Percentiles rank a stretch among this genome's conserved stretches.
Conservation (phyloP, 345 rosid species). For the Eutrema japonicum region DNA sequence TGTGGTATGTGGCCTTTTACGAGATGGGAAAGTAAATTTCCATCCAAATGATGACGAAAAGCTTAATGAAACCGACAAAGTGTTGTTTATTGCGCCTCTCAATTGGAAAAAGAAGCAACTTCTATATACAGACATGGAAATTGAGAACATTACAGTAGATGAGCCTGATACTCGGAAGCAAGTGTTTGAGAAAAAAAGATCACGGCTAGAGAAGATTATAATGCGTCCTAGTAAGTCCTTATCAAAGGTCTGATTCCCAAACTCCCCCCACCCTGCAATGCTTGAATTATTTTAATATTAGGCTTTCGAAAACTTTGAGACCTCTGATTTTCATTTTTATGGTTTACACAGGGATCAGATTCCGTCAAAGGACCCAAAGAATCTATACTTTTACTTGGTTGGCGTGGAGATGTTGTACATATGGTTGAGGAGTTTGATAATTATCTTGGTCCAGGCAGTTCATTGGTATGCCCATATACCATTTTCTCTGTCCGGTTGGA, state of each 20-base stretch:
- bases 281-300: background rate
- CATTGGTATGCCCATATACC: conserved; percentile 57
- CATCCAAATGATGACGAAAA: conserved; percentile 86
- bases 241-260: conserved; percentile 67
- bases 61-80: conserved; percentile 73
- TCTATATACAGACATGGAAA: conserved; percentile 49
- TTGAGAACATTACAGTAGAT: conserved; percentile 42
- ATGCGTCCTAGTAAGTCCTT: conserved; percentile 55
- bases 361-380: conserved; percentile 75
- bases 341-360: conserved; percentile 64
- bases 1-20: conserved; percentile 86
- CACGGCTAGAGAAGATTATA: conserved; percentile 57
- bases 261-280: background rate
- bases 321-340: conserved; percentile 30
- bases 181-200: conserved; percentile 54
- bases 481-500: conserved; percentile 5
- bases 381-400: conserved; percentile 84
- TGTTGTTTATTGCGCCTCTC: conserved; percentile 84
- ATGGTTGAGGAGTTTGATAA: conserved; percentile 94
- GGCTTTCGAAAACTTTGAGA: conserved; percentile 5
- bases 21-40: conserved; percentile 73
- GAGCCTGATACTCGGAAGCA: conserved; percentile 44
- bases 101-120: conserved; percentile 56
- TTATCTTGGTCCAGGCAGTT: conserved; percentile 96
- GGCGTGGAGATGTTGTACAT: conserved; percentile 88